Percentiles rank a stretch among this genome's conserved stretches.
phyloP scores from a whole-genome alignment of 441 rosid genomes.

The Gossypium schwendimanii region DNA sequence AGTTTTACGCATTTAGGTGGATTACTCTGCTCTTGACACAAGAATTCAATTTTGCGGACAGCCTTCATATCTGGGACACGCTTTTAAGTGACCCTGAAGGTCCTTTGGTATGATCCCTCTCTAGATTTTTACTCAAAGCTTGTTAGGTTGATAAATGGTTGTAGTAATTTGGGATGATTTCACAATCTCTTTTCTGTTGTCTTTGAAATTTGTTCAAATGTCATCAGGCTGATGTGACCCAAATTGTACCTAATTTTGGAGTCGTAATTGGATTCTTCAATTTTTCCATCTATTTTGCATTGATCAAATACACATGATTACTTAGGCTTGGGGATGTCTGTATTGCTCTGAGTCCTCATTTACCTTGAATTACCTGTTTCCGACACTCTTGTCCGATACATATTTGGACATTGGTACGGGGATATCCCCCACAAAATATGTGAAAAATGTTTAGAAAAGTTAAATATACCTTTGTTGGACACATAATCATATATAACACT shows the following conservation, averaged over 20 bases:
- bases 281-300: not conserved
- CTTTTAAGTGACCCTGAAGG: conserved; percentile 93
- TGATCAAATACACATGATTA: not conserved
- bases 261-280: not conserved
- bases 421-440: not conserved
- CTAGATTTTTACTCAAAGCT: not conserved
- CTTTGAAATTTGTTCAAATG: not conserved
- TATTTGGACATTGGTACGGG: not conserved
- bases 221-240: not conserved
- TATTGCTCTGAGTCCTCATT: not conserved
- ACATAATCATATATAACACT: not conserved
- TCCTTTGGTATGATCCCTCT: conserved; percentile 53
- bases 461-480: not conserved
- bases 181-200: not conserved
- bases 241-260: not conserved
- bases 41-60: conserved; percentile 80
- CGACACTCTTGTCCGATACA: not conserved
- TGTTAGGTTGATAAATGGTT: not conserved
- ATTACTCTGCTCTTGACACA: conserved; percentile 92
- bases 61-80: conserved; percentile 95
- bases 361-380: not conserved
- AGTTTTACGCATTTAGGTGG: conserved; percentile 96
- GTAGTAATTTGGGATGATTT: not conserved
- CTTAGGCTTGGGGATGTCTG: not conserved
- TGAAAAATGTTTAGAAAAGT: not conserved